Conservation (phyloP, 176 grass and related monocot genomes). For the Eragrostis nindensis region DNA sequence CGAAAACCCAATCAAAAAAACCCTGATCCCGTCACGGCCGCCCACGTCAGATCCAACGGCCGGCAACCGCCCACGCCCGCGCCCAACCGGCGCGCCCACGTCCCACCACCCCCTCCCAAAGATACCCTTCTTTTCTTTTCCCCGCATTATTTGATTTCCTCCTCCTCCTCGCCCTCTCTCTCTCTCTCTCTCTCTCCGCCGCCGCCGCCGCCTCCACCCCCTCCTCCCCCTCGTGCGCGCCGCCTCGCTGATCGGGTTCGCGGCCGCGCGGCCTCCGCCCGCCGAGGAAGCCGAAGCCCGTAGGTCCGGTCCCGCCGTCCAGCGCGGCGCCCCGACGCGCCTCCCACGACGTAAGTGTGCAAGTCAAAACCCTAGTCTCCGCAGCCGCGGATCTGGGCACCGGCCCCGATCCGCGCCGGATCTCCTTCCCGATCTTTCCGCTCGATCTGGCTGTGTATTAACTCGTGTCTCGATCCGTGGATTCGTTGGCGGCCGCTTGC, state of each 20-base stretch:
- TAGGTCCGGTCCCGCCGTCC: neutral
- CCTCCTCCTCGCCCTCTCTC: neutral
- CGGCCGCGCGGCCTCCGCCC: neutral
- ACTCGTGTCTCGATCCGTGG: constrained; percentile 5
- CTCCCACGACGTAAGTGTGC: constrained; percentile 18
- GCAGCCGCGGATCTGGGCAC: constrained; percentile 13
- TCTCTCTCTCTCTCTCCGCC: neutral
- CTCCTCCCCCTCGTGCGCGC: neutral
- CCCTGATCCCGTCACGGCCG: neutral
- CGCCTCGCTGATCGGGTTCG: constrained; percentile 29
- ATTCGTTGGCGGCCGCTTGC: neutral
- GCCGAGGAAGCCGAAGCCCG: neutral
- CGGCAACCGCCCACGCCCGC: neutral
- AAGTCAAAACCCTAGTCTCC: constrained; percentile 47
- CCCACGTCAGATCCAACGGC: neutral
- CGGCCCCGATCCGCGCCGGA: constrained; percentile 22
- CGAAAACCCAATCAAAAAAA: neutral
- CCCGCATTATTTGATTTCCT: constrained; percentile 55
- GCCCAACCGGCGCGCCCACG: constrained; percentile 30
- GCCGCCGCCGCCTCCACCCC: constrained; percentile 35
- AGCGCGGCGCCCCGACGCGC: neutral
- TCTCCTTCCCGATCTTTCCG: neutral
- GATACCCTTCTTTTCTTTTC: constrained; percentile 41
- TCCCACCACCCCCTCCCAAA: constrained; percentile 33
- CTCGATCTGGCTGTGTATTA: neutral